Evolutionary conservation across 2,329 filamentous ascomycete genomes (phyloP), one percentile per base, ranked within the genome.

Genomic region (Tolypocladium tropicale): DNA sequence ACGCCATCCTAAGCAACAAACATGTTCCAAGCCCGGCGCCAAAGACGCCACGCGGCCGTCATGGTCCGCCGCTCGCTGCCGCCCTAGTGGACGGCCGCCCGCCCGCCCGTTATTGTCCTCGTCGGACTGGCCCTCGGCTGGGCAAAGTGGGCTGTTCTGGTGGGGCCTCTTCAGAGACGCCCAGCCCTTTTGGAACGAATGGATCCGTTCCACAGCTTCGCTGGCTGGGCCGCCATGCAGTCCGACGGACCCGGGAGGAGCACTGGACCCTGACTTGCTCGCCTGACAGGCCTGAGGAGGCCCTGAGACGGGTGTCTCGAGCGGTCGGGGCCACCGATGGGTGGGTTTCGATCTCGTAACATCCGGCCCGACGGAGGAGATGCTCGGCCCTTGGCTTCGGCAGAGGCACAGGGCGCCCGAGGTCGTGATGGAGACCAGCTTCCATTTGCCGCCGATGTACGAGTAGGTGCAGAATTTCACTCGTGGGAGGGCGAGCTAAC

Each of bases 111-210:
- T 11, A 52, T 10, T 28, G 50, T 37, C 33, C 21, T 18, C 21
- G 23, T 28, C 33, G 14, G 53, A 37, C 6, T 11, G 33, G 39
- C 33, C n/a, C 32, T 25, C 21, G 10, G 33, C 16, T 54, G 41
- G 53, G 21, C 14, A 9, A 18, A 18, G n/a, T 49, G 43, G 28
- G 46, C 46, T n/a, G 46, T 33, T 39, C 28, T 30, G 6, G 46
- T 30, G 46, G 46, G 14, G 28, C 18, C 18, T 18, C 28, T n/a
- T 18, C 14, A 33, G 21, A n/a, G 49, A 37, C 52, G 37, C 30
- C 41, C 54, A 55, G 37, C 51, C 52, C 55, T 51, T 28, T 57
- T 56, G 53, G 59, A 60, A 60, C 54, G 50, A 57, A 59, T 57
- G 59, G 57, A 53, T 53, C 36, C 39, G 34, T 56, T 57, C 57